Base-by-base conservation (phyloP, 2,329 filamentous ascomycete genomes). In the Albifimbria verrucaria region DNA sequence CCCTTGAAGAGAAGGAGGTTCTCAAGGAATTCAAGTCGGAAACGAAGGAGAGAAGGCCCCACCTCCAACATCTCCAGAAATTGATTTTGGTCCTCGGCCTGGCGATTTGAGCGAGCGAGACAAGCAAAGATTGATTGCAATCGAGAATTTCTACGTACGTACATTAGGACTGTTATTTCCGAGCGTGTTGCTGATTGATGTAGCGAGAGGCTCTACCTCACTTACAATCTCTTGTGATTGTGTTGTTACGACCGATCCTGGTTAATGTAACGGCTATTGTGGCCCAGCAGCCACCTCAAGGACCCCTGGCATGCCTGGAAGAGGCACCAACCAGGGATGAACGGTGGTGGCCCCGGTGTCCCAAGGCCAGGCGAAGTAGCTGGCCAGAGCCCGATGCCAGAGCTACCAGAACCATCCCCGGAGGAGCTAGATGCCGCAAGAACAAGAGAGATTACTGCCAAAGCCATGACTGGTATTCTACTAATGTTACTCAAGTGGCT, bases 401-500 rank as follows among this genome's bases (percentile, higher is more conserved):
- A 77, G 18, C 65, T 69, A 25, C 68, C 72, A n/a, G 78, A 83
- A 45, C 69, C 76, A 12, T 75, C 82, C 1, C 75, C 85, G 3
- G 92, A 95, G 54, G 92, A 97, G 62, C 72, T 96, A 17, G 92
- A 97, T 68, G 85, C 87, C 41, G 81, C 89, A 51, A 82, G 95
- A 48, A 86, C 85, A 17, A 84, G 93, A 52, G 94, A 99, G 69
- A 92, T 99, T 49, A 88, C 88, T 12, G 85, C 88, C 23, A 97
- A 97, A 71, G 93, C 93, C 1, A 87, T 96, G 21, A 94, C 92
- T n/a, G 92, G 89, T 1, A 88, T 92, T 52, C 74, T 99, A 24
- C 75, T 99, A 24, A 76, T 96, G n/a, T 72, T 97, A 44, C 68
- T 97, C 55, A 99, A 97, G 71, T 99, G 94, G 94, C 88, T 97